These are phyloP conservation scores for Platanus orientalis DNA, from an alignment of 164 flowering plant genomes.

Conservation along the genomic window DNA sequence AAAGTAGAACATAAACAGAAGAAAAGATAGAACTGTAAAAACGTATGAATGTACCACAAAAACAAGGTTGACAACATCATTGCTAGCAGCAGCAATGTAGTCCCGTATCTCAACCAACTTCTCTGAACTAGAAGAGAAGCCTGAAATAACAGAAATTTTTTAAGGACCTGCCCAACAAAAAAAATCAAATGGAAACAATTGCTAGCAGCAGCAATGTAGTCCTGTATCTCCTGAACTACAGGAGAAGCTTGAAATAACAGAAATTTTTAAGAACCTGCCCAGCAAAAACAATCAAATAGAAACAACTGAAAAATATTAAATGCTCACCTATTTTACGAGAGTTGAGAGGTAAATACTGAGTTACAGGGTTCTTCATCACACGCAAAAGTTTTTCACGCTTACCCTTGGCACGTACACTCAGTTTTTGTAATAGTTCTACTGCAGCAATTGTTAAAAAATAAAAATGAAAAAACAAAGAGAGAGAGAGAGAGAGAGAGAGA, in stretches of 20 bases:
- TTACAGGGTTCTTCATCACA: conserved; percentile 73
- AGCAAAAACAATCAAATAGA: background rate
- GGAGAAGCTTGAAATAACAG: conserved; percentile 62
- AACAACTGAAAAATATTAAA: too few relatives aligned
- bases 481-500: too few relatives aligned
- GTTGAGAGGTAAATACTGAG: too few relatives aligned
- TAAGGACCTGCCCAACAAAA: background rate
- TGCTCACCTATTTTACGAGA: too few relatives aligned
- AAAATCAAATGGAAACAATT: background rate
- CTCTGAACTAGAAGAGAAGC: conserved; percentile 76
- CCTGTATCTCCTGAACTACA: conserved; percentile 71
- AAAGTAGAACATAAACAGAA: background rate
- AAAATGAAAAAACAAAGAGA: background rate
- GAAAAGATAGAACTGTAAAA: conserved; percentile 1
- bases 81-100: conserved; percentile 39
- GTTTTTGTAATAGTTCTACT: conserved; percentile 84
- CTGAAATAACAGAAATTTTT: conserved; percentile 33
- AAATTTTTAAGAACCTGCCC: background rate
- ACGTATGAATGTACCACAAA: conserved; percentile 59
- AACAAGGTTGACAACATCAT: conserved; percentile 58
- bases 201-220: conserved; percentile 52
- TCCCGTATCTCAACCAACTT: conserved; percentile 50
- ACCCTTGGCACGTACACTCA: conserved; percentile 58
- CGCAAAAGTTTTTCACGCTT: conserved; percentile 81
- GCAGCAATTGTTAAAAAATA: conserved; percentile 22